Base-by-base conservation (phyloP, 2,329 filamentous ascomycete species). In the Ceratocystis albifundus region DNA sequence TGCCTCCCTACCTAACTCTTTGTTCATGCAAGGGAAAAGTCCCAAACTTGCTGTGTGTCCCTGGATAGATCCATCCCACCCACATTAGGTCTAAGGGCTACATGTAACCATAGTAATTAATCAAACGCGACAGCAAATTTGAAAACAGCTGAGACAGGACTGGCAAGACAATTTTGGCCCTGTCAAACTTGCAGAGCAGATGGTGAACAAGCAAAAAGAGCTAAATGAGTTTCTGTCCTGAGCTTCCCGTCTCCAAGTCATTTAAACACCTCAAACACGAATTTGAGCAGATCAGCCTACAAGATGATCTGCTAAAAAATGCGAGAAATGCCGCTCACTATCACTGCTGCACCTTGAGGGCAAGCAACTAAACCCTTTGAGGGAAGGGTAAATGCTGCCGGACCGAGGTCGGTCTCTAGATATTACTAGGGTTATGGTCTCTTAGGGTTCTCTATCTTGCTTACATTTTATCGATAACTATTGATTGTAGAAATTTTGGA, bases 21-120 rank as follows among this genome's bases (percentile, higher is more conserved):
- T 57, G 53, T 57, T 30, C 20, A 57, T 57, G 53, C 53, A 57
- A 57, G 53, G 53, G 28, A 25, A n/a, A 25, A 22, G 22, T 55
- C 50, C 17, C 25, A 5, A 28, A 20, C 12, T 28, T 30, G 10
- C 36, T 4, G 36, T 57, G 53, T 17, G 22, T 57, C 25, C 17
- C 22, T 22, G 7, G 3, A 7, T 6, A 30, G 22, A 32, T 7
- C 12, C 5, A 6, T 20, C 50, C 28, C 22, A 15, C 15, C 28
- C 22, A 1, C 53, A 15, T 20, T 8, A 50, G 6, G 48, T 50
- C 48, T 25, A 22, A 12, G 6, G 17, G 48, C 3, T 50, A 10
- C 7, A 22, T 25, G 20, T 50, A 50, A 22, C 22, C 20, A 10
- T 4, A 5, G 3, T 10, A 20, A 10, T 48, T 22, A 22, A 48